Evolutionary conservation across 2,329 filamentous ascomycete species (phyloP), one percentile per base, ranked within the genome.

Genomic region (Pseudocercospora ulei): DNA sequence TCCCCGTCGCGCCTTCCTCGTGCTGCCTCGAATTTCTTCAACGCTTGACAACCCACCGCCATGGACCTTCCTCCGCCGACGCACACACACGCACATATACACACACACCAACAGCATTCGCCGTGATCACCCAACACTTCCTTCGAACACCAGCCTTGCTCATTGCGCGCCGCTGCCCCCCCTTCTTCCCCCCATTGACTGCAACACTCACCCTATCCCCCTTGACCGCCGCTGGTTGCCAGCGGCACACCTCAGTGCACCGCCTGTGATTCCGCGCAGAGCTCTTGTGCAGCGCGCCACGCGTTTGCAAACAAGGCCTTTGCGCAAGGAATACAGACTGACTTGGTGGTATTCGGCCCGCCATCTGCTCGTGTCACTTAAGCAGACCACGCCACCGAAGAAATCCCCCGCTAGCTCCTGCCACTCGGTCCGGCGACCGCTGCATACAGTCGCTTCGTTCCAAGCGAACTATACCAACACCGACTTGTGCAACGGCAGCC

Each of bases 281-380:
- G 36, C 28, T 24, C 31, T 36, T 34, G 27, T 27, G 41, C 33
- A 23, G 28, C 31, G 41, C 29, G 34, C 17, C 16, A 24, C 11
- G 33, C 37, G 41, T 28, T 26, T 29, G 41, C 41, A 20, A 22
- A 34, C 39, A 37, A 34, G 26, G 37, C 35, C 22, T 20, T 44
- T 39, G 41, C 38, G 37, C 37, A 44, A 44, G 25, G 36, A 22
- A 35, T 16, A 16, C 30, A 9, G 25, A 13, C 24, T 7, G 16
- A n/a, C 20, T 28, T 17, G 20, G 33, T 41, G 6, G 33, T 29
- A 23, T 33, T 22, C 11, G 7, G 23, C 16, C 20, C 25, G 25
- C 14, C 5, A 6, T 19, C 19, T 28, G 18, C 18, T 37, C 11
- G 33, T 14, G 25, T 33, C 30, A 14, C 18, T 26, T 7, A 11